These are phyloP conservation scores for Biscogniauxia mediterranea DNA, from an alignment of 2,329 filamentous ascomycete genomes.

Conservation along the genomic window DNA sequence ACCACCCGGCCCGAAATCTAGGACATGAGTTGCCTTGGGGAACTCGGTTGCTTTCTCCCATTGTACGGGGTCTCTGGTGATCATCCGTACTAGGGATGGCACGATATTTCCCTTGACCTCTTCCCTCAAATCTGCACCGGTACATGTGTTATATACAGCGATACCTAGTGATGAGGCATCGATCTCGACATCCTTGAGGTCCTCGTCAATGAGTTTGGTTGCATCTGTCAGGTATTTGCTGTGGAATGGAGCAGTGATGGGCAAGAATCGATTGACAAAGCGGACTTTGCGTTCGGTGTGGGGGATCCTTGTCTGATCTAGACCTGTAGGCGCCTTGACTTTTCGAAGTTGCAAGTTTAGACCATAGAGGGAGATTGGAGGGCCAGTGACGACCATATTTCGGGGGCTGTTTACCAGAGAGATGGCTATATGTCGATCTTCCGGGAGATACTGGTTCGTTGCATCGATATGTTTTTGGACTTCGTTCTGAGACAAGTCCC, in stretches of 20 bases:
- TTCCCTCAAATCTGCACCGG: conserved; percentile 76
- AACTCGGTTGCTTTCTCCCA: conserved; percentile 96
- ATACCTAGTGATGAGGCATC: conserved; percentile 72
- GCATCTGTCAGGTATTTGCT: conserved; percentile 88
- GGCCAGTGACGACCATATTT: conserved; percentile 95
- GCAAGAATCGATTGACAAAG: conserved; percentile 94
- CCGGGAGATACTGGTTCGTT: conserved; percentile 92
- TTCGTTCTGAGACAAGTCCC: conserved; percentile 81
- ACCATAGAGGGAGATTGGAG: conserved; percentile 93
- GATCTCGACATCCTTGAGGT: conserved; percentile 80
- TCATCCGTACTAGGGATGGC: conserved; percentile 83
- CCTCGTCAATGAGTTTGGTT: conserved; percentile 78
- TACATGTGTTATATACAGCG: conserved; percentile 86
- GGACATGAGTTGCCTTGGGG: conserved; percentile 84
- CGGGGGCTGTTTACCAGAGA: conserved; percentile 95
- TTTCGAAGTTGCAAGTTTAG: conserved; percentile 93
- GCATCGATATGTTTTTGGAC: conserved; percentile 96
- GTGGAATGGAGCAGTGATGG: conserved; percentile 97
- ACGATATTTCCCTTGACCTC: conserved; percentile 76
- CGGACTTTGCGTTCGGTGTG: conserved; percentile 95
- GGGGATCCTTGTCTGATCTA: conserved; percentile 92
- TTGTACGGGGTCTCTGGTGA: conserved; percentile 89
- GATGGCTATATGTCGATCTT: conserved; percentile 90
- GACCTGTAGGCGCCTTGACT: conserved; percentile 94
- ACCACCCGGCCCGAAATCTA: conserved; percentile 95